phyloP scores from a whole-genome alignment of 441 rosid species.

The Adansonia rubrostipa region DNA sequence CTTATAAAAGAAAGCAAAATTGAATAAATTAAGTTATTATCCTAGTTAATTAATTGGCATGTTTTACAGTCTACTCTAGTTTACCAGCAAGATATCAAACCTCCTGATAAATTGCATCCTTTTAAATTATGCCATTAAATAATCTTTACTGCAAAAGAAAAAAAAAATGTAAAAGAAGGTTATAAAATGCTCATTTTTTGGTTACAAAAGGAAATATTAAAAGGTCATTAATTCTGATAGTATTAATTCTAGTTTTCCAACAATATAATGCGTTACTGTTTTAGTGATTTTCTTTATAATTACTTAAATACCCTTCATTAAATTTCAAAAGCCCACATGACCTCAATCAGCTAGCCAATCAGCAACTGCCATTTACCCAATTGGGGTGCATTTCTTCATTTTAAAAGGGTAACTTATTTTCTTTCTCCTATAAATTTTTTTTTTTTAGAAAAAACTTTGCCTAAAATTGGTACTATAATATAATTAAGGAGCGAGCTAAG shows the following conservation, averaged over 20 bases:
- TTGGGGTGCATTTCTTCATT: background rate
- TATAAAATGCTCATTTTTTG: background rate
- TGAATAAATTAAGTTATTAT: background rate
- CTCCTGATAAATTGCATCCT: background rate
- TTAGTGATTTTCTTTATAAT: background rate
- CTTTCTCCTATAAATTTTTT: too few relatives aligned
- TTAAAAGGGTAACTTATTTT: background rate
- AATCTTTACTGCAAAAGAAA: background rate
- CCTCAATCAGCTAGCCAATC: background rate
- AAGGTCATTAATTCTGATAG: background rate
- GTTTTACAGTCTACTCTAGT: too few relatives aligned
- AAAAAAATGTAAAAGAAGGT: background rate
- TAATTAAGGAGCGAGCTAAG: background rate
- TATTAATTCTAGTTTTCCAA: conserved; percentile 11
- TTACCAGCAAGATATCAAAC: background rate
- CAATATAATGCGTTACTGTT: background rate
- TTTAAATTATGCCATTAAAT: too few relatives aligned
- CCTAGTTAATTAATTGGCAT: background rate
- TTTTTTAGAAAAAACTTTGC: background rate
- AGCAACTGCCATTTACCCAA: conserved; percentile 1
- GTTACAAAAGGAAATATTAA: background rate
- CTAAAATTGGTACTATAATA: background rate
- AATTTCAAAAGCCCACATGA: background rate
- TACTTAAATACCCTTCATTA: background rate
- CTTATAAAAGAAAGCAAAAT: background rate